Conservation (phyloP, 73 alveolate species). For the Diophrys appendiculata region DNA sequence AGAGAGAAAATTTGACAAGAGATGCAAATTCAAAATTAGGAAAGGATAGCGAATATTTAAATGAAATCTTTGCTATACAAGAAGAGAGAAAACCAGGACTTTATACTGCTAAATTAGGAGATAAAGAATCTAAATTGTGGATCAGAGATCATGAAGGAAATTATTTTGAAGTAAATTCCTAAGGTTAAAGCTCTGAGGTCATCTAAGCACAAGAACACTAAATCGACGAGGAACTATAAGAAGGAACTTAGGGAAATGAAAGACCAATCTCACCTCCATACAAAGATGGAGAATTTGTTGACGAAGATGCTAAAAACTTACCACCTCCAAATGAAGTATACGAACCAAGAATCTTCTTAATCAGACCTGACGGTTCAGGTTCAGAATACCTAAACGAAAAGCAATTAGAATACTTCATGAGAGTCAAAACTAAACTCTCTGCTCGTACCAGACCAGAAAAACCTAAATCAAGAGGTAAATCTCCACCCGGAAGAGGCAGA, state of each 20-base stretch:
- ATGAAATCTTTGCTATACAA: constrained; percentile 47
- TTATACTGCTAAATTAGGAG: too few species aligned
- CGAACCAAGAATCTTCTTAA: constrained; percentile 49
- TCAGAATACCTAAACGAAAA: too few species aligned
- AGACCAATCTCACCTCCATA: constrained; percentile 70
- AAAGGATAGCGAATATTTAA: constrained; percentile 63
- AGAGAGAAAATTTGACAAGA: constrained; percentile 60
- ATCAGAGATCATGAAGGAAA: constrained; percentile 55
- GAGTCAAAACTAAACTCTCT: too few species aligned
- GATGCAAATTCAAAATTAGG: constrained; percentile 55
- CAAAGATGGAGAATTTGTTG: constrained; percentile 72
- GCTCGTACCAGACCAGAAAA: too few species aligned
- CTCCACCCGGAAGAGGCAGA: too few species aligned
- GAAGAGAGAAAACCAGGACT: constrained; percentile 68
- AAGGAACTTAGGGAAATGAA: too few species aligned
- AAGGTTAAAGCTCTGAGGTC: too few species aligned
- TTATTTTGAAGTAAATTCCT: constrained; percentile 45
- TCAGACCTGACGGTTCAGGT: constrained; percentile 60
- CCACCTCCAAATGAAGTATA: constrained; percentile 66
- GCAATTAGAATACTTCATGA: too few species aligned
- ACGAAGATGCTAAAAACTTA: constrained; percentile 72
- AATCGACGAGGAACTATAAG: too few species aligned
- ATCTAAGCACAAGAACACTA: too few species aligned
- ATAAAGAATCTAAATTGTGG: not conserved
- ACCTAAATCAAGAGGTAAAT: too few species aligned